A percentile compares a stretch with the other conserved stretches of the same genome.
Evolutionary conservation across 2,329 filamentous ascomycete species (phyloP).

Genomic region (Penicillium sp.): DNA sequence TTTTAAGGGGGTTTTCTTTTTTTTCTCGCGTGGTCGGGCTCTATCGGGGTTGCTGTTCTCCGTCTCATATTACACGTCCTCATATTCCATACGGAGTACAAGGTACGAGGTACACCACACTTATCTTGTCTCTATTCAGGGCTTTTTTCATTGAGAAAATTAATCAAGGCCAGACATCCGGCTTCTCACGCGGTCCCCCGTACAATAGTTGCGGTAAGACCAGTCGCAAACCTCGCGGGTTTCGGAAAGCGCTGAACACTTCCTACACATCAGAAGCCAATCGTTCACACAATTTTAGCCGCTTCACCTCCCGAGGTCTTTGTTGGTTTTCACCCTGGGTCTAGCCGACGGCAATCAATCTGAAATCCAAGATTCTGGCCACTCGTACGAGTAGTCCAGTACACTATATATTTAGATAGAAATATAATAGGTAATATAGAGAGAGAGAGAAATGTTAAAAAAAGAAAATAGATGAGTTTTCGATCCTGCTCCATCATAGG

Average conservation of each 20-base stretch:
- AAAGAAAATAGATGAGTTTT: not conserved
- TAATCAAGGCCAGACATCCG: conserved; percentile 20
- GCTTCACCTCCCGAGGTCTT: conserved; percentile 7
- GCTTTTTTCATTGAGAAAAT: not conserved
- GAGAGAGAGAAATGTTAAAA: not conserved
- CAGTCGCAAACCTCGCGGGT: conserved; percentile 13
- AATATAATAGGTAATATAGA: not conserved
- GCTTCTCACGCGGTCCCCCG: conserved; percentile 15
- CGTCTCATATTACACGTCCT: not conserved
- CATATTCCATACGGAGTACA: conserved; percentile 8
- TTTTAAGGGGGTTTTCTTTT: conserved; percentile 4
- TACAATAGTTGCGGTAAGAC: conserved; percentile 10
- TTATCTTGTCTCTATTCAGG: no score
- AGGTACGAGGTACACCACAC: not conserved
- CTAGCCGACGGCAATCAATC: not conserved
- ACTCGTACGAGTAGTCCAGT: no score
- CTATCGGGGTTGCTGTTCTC: conserved; percentile 14
- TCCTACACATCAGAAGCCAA: conserved; percentile 13
- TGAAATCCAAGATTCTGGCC: not conserved
- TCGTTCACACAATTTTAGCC: conserved; percentile 8
- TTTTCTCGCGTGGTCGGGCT: conserved; percentile 25
- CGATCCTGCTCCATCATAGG: conserved; percentile 26
- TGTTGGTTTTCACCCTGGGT: not conserved
- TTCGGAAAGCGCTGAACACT: conserved; percentile 17
- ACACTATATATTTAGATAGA: no score